Conservation (phyloP, 192 early-diverging fungal genomes). For the Oehlia diaphana region DNA sequence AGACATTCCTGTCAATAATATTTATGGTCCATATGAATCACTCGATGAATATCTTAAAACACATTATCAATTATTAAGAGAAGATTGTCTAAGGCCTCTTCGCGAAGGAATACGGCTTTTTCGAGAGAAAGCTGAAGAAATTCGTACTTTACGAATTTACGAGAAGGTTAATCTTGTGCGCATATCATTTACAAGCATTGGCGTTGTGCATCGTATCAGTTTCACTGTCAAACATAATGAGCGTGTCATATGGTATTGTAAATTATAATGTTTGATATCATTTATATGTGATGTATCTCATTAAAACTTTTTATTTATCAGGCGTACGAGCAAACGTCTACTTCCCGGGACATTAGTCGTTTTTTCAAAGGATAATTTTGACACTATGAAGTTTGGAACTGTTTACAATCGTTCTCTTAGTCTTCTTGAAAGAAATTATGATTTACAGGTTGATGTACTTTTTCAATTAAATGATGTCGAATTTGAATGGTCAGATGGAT, state of each 20-base stretch:
- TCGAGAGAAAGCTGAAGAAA: slow-evolving; percentile 24
- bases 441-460: slow-evolving; percentile 42
- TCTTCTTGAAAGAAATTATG: slow-evolving; percentile 30
- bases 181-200: slow-evolving; percentile 42
- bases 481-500: slow-evolving; percentile 22
- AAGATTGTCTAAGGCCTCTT: slow-evolving; percentile 54
- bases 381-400: slow-evolving; percentile 47
- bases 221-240: slow-evolving; percentile 45
- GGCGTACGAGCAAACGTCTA: slow-evolving; percentile 49
- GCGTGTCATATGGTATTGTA: slow-evolving; percentile 43
- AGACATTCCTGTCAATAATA: slow-evolving; percentile 48
- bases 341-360: slow-evolving; percentile 56
- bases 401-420: slow-evolving; percentile 43
- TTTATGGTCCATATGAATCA: slow-evolving; percentile 41
- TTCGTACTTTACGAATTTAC: background rate
- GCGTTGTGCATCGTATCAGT: slow-evolving; percentile 47
- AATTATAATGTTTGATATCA: background rate
- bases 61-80: slow-evolving; percentile 51
- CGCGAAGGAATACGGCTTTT: slow-evolving; percentile 44
- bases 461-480: slow-evolving; percentile 27
- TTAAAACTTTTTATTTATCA: background rate
- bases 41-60: slow-evolving; percentile 53
- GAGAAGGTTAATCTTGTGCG: slow-evolving; percentile 43
- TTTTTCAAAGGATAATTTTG: slow-evolving; percentile 51
- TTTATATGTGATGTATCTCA: background rate